phyloP scores from a whole-genome alignment of 257 asterid species.

The Solanum chmielewskii region DNA sequence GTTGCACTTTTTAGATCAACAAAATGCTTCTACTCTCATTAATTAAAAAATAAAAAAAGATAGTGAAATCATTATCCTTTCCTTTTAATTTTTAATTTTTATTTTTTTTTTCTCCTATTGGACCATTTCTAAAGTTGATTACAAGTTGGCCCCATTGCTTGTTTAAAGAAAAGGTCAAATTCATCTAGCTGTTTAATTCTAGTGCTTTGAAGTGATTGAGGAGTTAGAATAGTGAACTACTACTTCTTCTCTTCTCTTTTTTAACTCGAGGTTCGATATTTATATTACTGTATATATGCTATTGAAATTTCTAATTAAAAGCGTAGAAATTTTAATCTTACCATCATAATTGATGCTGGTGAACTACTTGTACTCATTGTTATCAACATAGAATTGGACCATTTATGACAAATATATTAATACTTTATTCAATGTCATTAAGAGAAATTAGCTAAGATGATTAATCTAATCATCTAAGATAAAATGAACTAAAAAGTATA shows the following conservation, averaged over 20 bases:
- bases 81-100: neutral
- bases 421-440: neutral
- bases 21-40: constrained; percentile 1
- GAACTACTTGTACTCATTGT: neutral
- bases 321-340: too few species aligned
- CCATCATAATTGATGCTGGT: neutral
- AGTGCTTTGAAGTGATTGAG: neutral
- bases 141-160: neutral
- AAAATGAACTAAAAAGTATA: neutral
- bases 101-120: neutral
- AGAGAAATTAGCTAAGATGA: neutral
- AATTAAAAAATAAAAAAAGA: neutral
- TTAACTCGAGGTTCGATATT: neutral
- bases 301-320: neutral
- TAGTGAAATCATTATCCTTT: neutral
- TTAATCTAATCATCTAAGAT: neutral
- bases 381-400: neutral
- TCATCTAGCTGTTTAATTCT: neutral
- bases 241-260: neutral
- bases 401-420: neutral
- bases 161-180: neutral
- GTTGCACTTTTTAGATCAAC: constrained; percentile 14
- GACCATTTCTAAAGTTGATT: constrained; percentile 9
- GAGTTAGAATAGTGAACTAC: neutral
- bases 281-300: neutral